Evolutionary conservation across 257 asterid genomes (phyloP).

Genomic region (Craterostigma plantagineum): DNA sequence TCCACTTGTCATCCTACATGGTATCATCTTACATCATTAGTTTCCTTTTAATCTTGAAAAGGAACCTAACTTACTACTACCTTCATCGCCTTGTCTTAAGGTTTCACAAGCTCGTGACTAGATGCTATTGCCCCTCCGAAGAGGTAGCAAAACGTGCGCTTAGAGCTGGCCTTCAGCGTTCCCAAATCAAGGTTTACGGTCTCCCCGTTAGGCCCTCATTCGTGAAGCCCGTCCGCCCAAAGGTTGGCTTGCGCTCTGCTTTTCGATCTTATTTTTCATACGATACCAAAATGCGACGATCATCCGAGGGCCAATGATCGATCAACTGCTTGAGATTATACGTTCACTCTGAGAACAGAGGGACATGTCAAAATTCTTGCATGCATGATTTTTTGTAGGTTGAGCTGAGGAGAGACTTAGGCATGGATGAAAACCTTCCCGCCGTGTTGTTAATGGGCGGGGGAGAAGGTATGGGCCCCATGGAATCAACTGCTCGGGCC

Average conservation of each 20-base stretch:
- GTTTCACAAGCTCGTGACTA: slow-evolving; percentile 99
- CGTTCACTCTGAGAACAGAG: too few species aligned
- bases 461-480: slow-evolving; percentile 99
- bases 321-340: not conserved
- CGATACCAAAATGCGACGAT: not conserved
- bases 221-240: slow-evolving; percentile 65
- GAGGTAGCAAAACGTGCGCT: slow-evolving; percentile 91
- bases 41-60: not conserved
- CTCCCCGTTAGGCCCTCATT: slow-evolving; percentile 97
- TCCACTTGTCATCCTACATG: slow-evolving; percentile 98
- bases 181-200: slow-evolving; percentile 84
- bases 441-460: slow-evolving; percentile 93
- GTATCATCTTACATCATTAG: slow-evolving; percentile 18
- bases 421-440: slow-evolving; percentile 84
- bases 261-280: not conserved
- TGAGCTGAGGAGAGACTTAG: slow-evolving; percentile 65
- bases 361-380: not conserved
- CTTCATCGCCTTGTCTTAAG: slow-evolving; percentile 19
- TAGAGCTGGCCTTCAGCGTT: slow-evolving; percentile 72
- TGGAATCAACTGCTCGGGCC: slow-evolving; percentile 92
- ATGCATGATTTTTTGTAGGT: slow-evolving; percentile 28
- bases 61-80: not conserved
- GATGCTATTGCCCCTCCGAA: slow-evolving; percentile 93
- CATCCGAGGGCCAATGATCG: not conserved
- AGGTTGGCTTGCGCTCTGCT: slow-evolving; percentile 27